Evolutionary conservation across 208 protist species (phyloP).

Genomic region (Crithidia mellificae): DNA sequence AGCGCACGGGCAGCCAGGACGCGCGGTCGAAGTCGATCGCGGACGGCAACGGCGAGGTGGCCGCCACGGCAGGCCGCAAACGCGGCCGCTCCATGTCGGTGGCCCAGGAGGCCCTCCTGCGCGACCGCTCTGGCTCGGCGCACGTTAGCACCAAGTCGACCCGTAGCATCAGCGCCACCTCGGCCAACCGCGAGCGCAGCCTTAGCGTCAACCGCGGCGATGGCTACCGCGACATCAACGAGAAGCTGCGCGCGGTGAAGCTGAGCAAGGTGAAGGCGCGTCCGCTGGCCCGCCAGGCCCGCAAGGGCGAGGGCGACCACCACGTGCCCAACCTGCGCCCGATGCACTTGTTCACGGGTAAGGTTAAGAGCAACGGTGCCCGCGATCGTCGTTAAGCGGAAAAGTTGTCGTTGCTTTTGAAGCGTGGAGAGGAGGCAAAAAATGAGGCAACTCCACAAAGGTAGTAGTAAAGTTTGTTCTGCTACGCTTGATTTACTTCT

Average conservation of each 20-base stretch:
- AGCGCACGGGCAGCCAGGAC: conserved; percentile 81
- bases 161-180: conserved; percentile 75
- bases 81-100: conserved; percentile 81
- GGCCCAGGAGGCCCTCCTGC: conserved; percentile 75
- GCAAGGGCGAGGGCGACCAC: conserved; percentile 95
- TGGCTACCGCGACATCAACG: conserved; percentile 86
- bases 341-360: conserved; percentile 98
- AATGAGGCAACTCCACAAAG: too few relatives aligned
- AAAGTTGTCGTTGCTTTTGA: too few relatives aligned
- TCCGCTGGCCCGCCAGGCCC: conserved; percentile 66
- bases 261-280: conserved; percentile 82
- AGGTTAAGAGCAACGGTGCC: conserved; percentile 93
- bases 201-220: conserved; percentile 82
- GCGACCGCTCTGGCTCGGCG: conserved; percentile 76
- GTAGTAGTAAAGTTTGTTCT: too few relatives aligned
- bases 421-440: too few relatives aligned
- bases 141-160: conserved; percentile 85
- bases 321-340: conserved; percentile 93
- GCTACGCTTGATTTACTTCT: too few relatives aligned
- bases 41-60: conserved; percentile 27
- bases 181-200: conserved; percentile 67
- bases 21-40: conserved; percentile 46
- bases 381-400: conserved; percentile 78
- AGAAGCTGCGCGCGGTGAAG: conserved; percentile 91
- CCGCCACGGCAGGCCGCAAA: conserved; percentile 37